A percentile compares a stretch with the other conserved stretches of the same genome.
Conservation (phyloP, 306 rosid species). For the Vigna unguiculata region DNA sequence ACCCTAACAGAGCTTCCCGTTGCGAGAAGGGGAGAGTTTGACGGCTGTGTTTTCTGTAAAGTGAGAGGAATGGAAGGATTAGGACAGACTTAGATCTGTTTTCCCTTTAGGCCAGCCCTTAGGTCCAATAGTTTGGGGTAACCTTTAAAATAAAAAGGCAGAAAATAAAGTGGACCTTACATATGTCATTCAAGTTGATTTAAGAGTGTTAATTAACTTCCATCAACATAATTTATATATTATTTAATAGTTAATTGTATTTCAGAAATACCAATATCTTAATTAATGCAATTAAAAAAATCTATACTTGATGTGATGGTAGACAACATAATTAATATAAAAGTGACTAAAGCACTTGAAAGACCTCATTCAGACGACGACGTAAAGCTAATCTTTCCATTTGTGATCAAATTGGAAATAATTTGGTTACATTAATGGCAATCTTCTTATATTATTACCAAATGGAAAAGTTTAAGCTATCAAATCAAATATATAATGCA, state of each 20-base stretch:
- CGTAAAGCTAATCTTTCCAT: conserved; percentile 3
- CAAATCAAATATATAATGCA: neutral
- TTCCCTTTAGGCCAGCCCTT: too few species aligned
- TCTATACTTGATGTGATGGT: neutral
- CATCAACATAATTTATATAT: too few species aligned
- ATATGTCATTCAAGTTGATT: too few species aligned
- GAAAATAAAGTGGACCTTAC: too few species aligned
- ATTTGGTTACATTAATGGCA: neutral
- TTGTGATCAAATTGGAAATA: neutral
- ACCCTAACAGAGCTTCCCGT: too few species aligned
- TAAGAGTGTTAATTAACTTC: too few species aligned
- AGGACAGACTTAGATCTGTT: too few species aligned
- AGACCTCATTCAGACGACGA: neutral
- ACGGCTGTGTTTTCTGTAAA: too few species aligned
- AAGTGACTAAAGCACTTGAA: conserved; percentile 1
- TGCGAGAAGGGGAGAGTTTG: too few species aligned
- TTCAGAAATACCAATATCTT: neutral
- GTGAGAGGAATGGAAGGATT: too few species aligned
- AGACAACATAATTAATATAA: neutral
- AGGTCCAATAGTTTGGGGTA: too few species aligned
- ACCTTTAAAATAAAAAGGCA: too few species aligned
- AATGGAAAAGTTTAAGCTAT: neutral
- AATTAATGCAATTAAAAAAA: neutral
- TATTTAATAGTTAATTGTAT: neutral
- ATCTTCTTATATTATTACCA: conserved; percentile 1